Base-by-base conservation (phyloP, 345 rosid species). In the Barbarea vulgaris region DNA sequence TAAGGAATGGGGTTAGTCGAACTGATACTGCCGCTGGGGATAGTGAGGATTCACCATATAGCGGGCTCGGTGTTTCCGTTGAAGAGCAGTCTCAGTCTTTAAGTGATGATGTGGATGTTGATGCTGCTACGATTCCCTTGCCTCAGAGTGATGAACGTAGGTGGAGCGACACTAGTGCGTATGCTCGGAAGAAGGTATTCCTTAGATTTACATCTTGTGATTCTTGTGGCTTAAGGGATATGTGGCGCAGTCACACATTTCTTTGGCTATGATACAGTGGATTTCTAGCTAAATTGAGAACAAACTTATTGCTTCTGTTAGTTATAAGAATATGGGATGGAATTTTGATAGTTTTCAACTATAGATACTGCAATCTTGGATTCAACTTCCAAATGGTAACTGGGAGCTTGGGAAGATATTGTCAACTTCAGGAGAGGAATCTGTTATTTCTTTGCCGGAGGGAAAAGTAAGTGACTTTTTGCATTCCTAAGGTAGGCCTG, bases 331-430 rank as follows among this genome's bases (percentile, higher is more conserved):
- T 46, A 10, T 18, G 76, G 62, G 64, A 71, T 21, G 55, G 8
- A 12, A 27, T 64, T 64, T 47, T 63, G 67, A 77, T 30, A 50
- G 47, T 84, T 79, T 57, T 70, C 58, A 59, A 72, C 79, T 76
- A 77, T 88, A 90, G 98, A 88, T 87, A 75, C 85, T 86, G 67
- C 99, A 92, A 28, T 86, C 91, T 65, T 95, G 97, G 97, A 76
- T 84, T 83, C 96, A 85, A 86, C 92, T 84, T 79, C 83, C 96
- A 58, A 85, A 83, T 82, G 94, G 97, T 54, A 83, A 89, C 51
- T 95, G 99, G 99, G 93, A 84, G 81, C 88, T 90, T 77, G 97
- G 83, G 75, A 90, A 84, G 82, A 82, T 88, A 57, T 60, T 92
- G 76, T 82, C 91, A 70, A 80, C 86, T 69, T 83, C 90, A 48